These are phyloP conservation scores for Narthecium ossifragum DNA, from an alignment of 106 monocot species.

Conservation along the genomic window DNA sequence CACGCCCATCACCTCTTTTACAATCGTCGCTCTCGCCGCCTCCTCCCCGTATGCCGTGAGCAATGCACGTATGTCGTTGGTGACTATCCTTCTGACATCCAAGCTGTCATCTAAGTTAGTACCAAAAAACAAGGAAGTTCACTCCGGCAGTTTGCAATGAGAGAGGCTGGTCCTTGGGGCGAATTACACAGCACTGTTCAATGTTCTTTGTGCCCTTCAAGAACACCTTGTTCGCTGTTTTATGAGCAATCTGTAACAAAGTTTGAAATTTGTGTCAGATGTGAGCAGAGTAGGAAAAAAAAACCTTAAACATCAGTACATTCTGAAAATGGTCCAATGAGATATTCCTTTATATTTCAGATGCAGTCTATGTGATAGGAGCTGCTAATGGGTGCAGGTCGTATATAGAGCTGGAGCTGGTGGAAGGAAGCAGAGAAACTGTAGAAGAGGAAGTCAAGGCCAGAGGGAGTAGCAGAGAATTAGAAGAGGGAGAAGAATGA, in stretches of 20 bases:
- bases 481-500: too few relatives aligned
- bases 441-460: too few relatives aligned
- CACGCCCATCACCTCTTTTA: constrained; percentile 62
- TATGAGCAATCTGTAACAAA: constrained; percentile 69
- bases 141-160: constrained; percentile 78
- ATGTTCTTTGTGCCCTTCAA: constrained; percentile 52
- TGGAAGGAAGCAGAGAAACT: too few relatives aligned
- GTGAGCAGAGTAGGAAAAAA: too few relatives aligned
- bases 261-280: not conserved
- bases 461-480: too few relatives aligned
- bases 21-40: constrained; percentile 71
- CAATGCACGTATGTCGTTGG: constrained; percentile 78
- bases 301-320: too few relatives aligned
- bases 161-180: constrained; percentile 18
- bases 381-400: too few relatives aligned
- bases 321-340: too few relatives aligned
- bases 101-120: constrained; percentile 44
- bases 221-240: constrained; percentile 58
- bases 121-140: constrained; percentile 55
- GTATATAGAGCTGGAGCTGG: too few relatives aligned
- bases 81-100: constrained; percentile 34
- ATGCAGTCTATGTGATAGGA: too few relatives aligned
- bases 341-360: too few relatives aligned
- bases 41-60: constrained; percentile 83
- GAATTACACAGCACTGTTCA: constrained; percentile 46